Conservation (phyloP, 352 stramenopile species). For the Pythium scleroteichum region DNA sequence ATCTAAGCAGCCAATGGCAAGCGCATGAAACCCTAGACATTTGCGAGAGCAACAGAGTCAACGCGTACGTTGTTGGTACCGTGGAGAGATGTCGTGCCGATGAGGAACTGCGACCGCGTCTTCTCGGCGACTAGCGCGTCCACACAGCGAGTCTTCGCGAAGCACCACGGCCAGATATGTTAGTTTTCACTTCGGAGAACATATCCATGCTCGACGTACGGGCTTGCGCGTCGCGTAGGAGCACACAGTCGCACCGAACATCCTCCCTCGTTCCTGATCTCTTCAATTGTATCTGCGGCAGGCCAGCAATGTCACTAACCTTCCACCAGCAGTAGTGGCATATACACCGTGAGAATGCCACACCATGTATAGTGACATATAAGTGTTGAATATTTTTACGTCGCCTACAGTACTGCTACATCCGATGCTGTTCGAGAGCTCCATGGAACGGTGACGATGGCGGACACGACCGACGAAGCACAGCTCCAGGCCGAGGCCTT, state of each 20-base stretch:
- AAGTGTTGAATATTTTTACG: not conserved
- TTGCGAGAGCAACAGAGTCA: too few relatives aligned
- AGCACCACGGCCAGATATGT: not conserved
- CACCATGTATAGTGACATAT: slow-evolving; percentile 8
- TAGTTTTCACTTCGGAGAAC: not conserved
- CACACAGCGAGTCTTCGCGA: slow-evolving; percentile 48
- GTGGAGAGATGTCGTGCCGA: slow-evolving; percentile 65
- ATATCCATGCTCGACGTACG: not conserved
- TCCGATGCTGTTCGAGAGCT: not conserved
- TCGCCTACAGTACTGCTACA: not conserved
- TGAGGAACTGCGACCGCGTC: slow-evolving; percentile 60
- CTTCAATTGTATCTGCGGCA: too few relatives aligned
- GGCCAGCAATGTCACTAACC: slow-evolving; percentile 19
- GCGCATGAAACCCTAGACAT: too few relatives aligned
- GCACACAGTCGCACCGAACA: slow-evolving; percentile 27
- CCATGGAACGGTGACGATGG: slow-evolving; percentile 11
- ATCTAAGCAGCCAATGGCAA: slow-evolving; percentile 43
- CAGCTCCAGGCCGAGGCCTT: slow-evolving; percentile 76
- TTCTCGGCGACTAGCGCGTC: slow-evolving; percentile 70
- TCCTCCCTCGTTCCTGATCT: slow-evolving; percentile 5
- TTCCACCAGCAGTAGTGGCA: not conserved
- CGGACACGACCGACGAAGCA: slow-evolving; percentile 42
- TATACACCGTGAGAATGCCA: slow-evolving; percentile 7
- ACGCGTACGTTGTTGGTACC: slow-evolving; percentile 60
- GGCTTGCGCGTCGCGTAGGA: slow-evolving; percentile 29